phyloP scores from a whole-genome alignment of 2,329 filamentous ascomycete species.

The Fusarium oxysporum region DNA sequence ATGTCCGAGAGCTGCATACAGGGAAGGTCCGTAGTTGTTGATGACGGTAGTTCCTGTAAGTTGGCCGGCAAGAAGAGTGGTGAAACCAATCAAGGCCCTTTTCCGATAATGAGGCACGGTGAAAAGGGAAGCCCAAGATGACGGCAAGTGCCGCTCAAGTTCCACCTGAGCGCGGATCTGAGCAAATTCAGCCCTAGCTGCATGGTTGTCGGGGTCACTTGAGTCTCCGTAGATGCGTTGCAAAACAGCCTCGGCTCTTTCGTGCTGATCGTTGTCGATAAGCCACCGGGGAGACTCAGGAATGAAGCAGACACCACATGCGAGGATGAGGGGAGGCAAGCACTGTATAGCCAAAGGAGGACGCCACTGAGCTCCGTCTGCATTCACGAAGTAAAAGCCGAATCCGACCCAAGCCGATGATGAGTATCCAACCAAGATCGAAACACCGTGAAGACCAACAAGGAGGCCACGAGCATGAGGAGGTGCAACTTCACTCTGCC shows the following conservation, averaged over 20 bases:
- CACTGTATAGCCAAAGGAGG: not conserved
- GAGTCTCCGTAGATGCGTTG: not conserved
- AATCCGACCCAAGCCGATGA: not conserved
- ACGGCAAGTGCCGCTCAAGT: not conserved
- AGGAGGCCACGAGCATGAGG: not conserved
- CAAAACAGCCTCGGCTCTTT: not conserved
- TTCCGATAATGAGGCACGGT: not conserved
- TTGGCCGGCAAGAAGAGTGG: not conserved
- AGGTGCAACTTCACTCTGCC: not conserved
- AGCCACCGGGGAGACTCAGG: not conserved
- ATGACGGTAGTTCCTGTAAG: not conserved
- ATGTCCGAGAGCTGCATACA: not conserved
- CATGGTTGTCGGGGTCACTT: not conserved
- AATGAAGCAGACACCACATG: not conserved
- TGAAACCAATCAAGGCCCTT: not conserved
- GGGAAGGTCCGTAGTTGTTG: not conserved
- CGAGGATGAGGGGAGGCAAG: not conserved
- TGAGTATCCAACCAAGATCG: not conserved
- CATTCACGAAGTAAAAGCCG: not conserved
- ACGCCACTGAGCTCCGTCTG: not conserved
- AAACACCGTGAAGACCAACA: not conserved
- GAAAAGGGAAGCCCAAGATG: not conserved
- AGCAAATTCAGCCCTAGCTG: not conserved
- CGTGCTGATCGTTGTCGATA: not conserved
- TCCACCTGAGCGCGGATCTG: constrained; percentile 4